phyloP scores from a whole-genome alignment of 2,329 filamentous ascomycete species.

The Pseudogymnoascus sp. region DNA sequence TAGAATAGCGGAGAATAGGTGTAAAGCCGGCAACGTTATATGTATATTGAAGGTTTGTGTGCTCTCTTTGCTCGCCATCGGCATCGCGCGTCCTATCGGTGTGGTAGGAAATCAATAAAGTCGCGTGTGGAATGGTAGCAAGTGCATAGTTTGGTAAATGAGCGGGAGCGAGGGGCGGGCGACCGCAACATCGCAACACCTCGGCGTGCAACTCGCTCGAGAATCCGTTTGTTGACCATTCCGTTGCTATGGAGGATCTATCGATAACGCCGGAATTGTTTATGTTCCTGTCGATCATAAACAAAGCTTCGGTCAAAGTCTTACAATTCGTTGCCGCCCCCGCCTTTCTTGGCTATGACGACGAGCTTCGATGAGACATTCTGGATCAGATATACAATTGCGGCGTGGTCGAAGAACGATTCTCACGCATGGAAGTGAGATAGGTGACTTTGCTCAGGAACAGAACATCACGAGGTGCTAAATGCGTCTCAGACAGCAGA shows the following conservation, averaged over 20 bases:
- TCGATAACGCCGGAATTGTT: background rate
- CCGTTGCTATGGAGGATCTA: background rate
- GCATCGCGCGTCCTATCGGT: background rate
- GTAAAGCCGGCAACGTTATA: background rate
- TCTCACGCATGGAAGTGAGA: background rate
- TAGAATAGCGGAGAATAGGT: background rate
- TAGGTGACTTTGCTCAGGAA: background rate
- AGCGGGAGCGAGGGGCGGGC: background rate
- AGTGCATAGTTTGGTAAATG: background rate
- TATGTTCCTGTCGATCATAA: slow-evolving; percentile 1
- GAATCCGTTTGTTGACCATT: background rate
- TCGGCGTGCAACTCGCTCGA: background rate
- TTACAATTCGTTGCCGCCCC: background rate
- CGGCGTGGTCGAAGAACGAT: slow-evolving; percentile 1
- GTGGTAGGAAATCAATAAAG: slow-evolving; percentile 1
- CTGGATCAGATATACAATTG: background rate
- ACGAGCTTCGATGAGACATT: background rate
- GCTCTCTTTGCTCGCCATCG: background rate
- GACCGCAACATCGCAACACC: background rate
- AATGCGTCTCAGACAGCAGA: background rate
- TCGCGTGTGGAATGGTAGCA: background rate
- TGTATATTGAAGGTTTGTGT: background rate
- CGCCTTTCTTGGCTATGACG: background rate
- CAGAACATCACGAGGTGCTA: background rate
- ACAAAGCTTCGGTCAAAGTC: background rate